These are phyloP conservation scores for Leptographium flavum DNA, from an alignment of 2,329 filamentous ascomycete genomes.

Conservation along the genomic window DNA sequence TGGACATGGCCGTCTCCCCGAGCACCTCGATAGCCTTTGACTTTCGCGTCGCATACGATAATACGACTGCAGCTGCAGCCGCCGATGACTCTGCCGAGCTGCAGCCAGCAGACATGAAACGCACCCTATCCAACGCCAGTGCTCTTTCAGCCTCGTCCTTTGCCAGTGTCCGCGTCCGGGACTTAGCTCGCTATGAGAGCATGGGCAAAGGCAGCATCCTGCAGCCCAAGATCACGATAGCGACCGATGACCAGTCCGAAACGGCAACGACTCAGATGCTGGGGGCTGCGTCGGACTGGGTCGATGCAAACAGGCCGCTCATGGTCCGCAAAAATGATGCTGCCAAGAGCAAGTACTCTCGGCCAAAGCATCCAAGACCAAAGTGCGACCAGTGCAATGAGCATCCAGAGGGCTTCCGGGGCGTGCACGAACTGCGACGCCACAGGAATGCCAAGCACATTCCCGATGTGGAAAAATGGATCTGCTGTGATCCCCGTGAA, in stretches of 20 bases:
- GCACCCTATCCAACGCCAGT: no score
- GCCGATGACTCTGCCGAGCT: no score
- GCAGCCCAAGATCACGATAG: no score
- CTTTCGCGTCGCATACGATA: background rate
- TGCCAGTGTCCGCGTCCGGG: no score
- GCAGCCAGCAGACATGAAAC: no score
- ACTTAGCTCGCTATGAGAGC: no score
- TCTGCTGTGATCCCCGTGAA: constrained; percentile 39
- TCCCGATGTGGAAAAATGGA: constrained; percentile 36
- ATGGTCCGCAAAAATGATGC: constrained; percentile 30
- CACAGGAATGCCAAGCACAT: constrained; percentile 55
- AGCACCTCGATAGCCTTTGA: background rate
- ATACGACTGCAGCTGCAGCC: no score
- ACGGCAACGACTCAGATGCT: no score
- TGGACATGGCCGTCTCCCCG: background rate
- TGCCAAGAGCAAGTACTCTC: constrained; percentile 31
- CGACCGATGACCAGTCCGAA: no score
- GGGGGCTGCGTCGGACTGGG: constrained; percentile 1
- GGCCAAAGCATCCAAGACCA: constrained; percentile 57
- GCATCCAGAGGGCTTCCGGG: constrained; percentile 66
- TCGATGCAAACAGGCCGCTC: background rate
- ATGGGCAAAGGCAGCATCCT: no score
- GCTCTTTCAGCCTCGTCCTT: no score
- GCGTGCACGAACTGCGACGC: constrained; percentile 66
- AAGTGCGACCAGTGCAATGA: constrained; percentile 57